A percentile compares a stretch with the other conserved stretches of the same genome.
phyloP scores from a whole-genome alignment of 2,329 filamentous ascomycete species.

The Talaromyces atroroseus region DNA sequence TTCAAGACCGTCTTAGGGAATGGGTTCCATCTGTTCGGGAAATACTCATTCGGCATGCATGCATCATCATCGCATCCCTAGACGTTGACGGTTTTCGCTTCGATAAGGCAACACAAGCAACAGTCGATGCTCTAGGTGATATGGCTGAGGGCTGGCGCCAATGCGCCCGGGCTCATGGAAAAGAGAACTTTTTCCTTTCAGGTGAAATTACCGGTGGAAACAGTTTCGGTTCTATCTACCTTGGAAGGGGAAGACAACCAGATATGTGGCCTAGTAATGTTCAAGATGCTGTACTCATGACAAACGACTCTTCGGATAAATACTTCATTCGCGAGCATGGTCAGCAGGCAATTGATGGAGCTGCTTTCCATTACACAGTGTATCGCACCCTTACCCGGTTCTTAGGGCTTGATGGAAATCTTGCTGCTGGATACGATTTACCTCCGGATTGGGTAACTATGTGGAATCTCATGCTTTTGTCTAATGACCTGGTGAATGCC shows the following conservation, averaged over 20 bases:
- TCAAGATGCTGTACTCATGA: slow-evolving; percentile 46
- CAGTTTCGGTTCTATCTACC: slow-evolving; percentile 54
- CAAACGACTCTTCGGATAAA: slow-evolving; percentile 36
- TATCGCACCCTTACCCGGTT: slow-evolving; percentile 59
- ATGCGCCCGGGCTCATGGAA: slow-evolving; percentile 53
- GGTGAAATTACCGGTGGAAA: slow-evolving; percentile 62
- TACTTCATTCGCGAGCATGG: slow-evolving; percentile 51
- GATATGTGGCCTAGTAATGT: slow-evolving; percentile 46
- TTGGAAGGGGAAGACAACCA: slow-evolving; percentile 58
- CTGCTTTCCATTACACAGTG: slow-evolving; percentile 60
- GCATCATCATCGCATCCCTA: slow-evolving; percentile 57
- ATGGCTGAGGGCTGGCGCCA: slow-evolving; percentile 54
- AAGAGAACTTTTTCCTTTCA: slow-evolving; percentile 59
- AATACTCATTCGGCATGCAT: slow-evolving; percentile 57
- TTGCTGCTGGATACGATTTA: slow-evolving; percentile 50
- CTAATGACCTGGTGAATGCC: slow-evolving; percentile 57
- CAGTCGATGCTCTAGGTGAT: slow-evolving; percentile 55
- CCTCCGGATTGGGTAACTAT: slow-evolving; percentile 51
- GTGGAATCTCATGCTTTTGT: slow-evolving; percentile 54
- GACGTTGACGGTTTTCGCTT: slow-evolving; percentile 63
- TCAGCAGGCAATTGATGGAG: slow-evolving; percentile 52
- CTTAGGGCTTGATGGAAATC: slow-evolving; percentile 54
- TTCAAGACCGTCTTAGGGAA: slow-evolving; percentile 62
- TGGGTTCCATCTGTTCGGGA: slow-evolving; percentile 56
- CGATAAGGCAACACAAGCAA: slow-evolving; percentile 62